phyloP scores from a whole-genome alignment of 768 basidiomycete species.

The Lactarius hengduanensis region DNA sequence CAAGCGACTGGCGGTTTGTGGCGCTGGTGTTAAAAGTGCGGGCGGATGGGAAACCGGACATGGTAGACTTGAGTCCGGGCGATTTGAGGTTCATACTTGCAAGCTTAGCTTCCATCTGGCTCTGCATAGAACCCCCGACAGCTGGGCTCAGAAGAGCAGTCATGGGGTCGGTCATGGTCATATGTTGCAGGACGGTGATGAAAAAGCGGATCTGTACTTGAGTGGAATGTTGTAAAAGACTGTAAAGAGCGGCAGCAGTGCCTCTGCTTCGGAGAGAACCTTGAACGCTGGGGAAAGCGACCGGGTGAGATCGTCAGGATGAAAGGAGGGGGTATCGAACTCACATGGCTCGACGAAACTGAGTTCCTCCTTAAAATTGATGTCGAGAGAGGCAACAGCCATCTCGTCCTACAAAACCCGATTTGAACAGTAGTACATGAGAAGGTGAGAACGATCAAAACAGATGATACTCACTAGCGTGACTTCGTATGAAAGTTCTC shows the following conservation, averaged over 20 bases:
- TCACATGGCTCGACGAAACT: slow-evolving; percentile 87
- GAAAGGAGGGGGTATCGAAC: slow-evolving; percentile 22
- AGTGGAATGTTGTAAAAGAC: slow-evolving; percentile 88
- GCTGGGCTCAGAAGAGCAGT: slow-evolving; percentile 91
- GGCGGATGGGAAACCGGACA: too few species aligned
- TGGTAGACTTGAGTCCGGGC: too few species aligned
- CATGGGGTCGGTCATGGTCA: slow-evolving; percentile 95
- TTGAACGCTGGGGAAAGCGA: slow-evolving; percentile 76
- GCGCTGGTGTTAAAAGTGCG: too few species aligned
- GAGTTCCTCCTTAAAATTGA: slow-evolving; percentile 88
- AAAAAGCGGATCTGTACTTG: too few species aligned
- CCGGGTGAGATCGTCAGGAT: background rate
- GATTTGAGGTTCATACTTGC: too few species aligned
- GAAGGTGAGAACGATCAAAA: too few species aligned
- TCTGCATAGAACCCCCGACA: slow-evolving; percentile 91
- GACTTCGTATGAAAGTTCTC: too few species aligned
- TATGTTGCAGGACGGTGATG: slow-evolving; percentile 59
- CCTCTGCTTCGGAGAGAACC: slow-evolving; percentile 97
- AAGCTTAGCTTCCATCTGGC: slow-evolving; percentile 54
- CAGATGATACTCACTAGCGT: too few species aligned
- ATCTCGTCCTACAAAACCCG: too few species aligned
- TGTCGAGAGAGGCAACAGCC: too few species aligned
- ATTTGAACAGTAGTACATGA: too few species aligned
- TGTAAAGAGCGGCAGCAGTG: slow-evolving; percentile 82
- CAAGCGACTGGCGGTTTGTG: too few species aligned